phyloP scores from a whole-genome alignment of 164 flowering plant genomes.

The Euptelea pleiosperma region DNA sequence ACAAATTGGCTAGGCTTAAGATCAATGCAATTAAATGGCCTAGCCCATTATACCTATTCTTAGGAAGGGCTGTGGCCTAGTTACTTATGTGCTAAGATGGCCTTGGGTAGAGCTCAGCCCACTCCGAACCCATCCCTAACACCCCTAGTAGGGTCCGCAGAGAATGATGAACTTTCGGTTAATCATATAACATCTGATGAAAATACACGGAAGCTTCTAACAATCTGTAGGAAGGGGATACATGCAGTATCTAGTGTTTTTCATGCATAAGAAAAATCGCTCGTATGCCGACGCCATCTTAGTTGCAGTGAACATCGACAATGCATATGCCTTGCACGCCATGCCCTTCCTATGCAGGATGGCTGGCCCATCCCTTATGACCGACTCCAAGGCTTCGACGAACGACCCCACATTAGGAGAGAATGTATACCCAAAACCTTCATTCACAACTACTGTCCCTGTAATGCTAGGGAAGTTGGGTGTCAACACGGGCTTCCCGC shows the following conservation, averaged over 20 bases:
- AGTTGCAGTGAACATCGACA: slow-evolving; percentile 42
- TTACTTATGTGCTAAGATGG: too few species aligned
- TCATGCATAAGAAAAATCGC: slow-evolving; percentile 57
- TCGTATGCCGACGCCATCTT: slow-evolving; percentile 66
- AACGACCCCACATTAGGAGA: slow-evolving; percentile 51
- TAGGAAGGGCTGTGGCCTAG: too few species aligned
- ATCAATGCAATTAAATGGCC: too few species aligned
- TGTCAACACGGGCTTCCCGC: slow-evolving; percentile 55
- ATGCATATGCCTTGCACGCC: slow-evolving; percentile 34
- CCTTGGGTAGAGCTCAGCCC: too few species aligned
- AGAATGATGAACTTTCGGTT: too few species aligned
- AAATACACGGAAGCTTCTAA: too few species aligned
- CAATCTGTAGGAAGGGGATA: slow-evolving; percentile 46
- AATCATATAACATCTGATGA: too few species aligned
- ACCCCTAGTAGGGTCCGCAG: too few species aligned
- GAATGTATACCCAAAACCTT: slow-evolving; percentile 45
- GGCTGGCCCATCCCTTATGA: slow-evolving; percentile 32
- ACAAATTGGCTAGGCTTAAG: too few species aligned
- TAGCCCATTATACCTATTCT: too few species aligned
- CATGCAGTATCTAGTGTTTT: slow-evolving; percentile 35
- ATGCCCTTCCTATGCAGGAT: slow-evolving; percentile 36
- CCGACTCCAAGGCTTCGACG: slow-evolving; percentile 37
- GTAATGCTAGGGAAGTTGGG: slow-evolving; percentile 55
- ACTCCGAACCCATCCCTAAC: too few species aligned
- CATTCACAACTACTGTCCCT: slow-evolving; percentile 42